Percentiles rank a stretch among this genome's conserved stretches.
Conservation (phyloP, 345 rosid species). For the Moricandia moricandioides region DNA sequence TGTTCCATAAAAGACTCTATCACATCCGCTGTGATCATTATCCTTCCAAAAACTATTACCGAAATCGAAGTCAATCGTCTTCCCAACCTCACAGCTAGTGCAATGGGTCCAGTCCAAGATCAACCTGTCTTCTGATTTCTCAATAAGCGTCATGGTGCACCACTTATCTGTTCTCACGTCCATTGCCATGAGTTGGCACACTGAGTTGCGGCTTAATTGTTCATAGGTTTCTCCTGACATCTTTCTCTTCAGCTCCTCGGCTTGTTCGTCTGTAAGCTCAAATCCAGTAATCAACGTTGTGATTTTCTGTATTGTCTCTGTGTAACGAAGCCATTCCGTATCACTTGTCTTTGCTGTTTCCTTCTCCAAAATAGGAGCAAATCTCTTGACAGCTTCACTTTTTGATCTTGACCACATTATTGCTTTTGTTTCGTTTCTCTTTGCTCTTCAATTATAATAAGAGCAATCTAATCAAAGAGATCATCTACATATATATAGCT, state of each 20-base stretch:
- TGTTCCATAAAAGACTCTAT: not conserved
- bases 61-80: not conserved
- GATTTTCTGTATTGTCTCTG: not conserved
- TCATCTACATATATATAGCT: not conserved
- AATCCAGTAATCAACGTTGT: not conserved
- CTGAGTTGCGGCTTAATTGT: not conserved
- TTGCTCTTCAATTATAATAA: not conserved
- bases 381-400: not conserved
- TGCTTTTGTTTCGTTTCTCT: not conserved
- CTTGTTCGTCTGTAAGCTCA: not conserved
- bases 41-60: not conserved
- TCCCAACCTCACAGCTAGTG: not conserved
- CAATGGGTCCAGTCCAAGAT: not conserved
- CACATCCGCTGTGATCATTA: not conserved
- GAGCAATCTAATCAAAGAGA: not conserved
- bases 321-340: not conserved
- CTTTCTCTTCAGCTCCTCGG: not conserved
- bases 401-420: not conserved
- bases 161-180: not conserved
- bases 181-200: not conserved
- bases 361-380: not conserved
- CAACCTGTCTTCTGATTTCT: not conserved
- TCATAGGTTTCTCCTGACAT: not conserved
- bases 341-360: not conserved
- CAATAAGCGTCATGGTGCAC: not conserved